Evolutionary conservation across 2,329 filamentous ascomycete genomes (phyloP).

Genomic region (Ophiostoma angusticollis): DNA sequence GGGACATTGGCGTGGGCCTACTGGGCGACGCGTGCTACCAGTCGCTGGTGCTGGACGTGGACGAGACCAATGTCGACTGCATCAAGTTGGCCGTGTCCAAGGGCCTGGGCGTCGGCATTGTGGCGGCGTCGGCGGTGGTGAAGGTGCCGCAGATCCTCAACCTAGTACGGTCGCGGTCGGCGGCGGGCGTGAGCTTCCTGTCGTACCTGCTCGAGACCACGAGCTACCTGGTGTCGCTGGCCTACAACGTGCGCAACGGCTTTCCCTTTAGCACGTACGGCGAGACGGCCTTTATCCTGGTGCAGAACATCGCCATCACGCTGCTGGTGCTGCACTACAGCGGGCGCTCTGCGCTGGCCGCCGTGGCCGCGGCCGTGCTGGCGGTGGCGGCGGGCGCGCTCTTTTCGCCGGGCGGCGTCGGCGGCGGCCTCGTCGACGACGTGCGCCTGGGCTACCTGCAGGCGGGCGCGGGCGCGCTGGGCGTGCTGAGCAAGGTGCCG

Average conservation of each 20-base stretch:
- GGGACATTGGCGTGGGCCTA: slow-evolving; percentile 62
- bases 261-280: slow-evolving; percentile 97
- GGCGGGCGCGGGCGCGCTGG: slow-evolving; percentile 68
- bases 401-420: slow-evolving; percentile 34
- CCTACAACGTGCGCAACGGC: slow-evolving; percentile 80
- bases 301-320: slow-evolving; percentile 84
- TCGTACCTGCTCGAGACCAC: slow-evolving; percentile 86
- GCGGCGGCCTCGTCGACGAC: slow-evolving; percentile 43
- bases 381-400: slow-evolving; percentile 57
- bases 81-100: slow-evolving; percentile 86
- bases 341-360: slow-evolving; percentile 54
- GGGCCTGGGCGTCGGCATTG: slow-evolving; percentile 84
- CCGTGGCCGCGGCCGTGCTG: slow-evolving; percentile 65
- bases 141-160: slow-evolving; percentile 97
- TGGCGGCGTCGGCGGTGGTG: slow-evolving; percentile 78
- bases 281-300: slow-evolving; percentile 82
- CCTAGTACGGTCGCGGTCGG: slow-evolving; percentile 66
- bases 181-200: slow-evolving; percentile 75
- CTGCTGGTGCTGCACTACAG: slow-evolving; percentile 77
- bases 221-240: slow-evolving; percentile 76
- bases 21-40: slow-evolving; percentile 78
- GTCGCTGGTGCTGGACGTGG: slow-evolving; percentile 71
- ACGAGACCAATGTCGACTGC: slow-evolving; percentile 64
- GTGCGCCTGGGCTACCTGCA: slow-evolving; percentile 66
- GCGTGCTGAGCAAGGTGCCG: slow-evolving; percentile 82